Conservation (phyloP, 2,329 filamentous ascomycete genomes). For the Colletotrichum acutatum region DNA sequence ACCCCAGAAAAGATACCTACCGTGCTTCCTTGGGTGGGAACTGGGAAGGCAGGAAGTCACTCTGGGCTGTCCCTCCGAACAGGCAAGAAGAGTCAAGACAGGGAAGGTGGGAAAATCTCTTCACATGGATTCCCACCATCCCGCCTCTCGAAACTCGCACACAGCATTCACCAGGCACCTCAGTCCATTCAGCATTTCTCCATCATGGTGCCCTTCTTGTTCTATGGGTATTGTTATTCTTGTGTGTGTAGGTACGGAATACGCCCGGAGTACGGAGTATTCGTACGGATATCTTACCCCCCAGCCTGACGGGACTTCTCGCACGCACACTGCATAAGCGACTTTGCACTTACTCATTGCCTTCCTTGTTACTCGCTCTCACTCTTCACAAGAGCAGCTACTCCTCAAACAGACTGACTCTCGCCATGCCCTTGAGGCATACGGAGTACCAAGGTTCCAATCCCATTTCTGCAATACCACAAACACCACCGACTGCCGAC, state of each 20-base stretch:
- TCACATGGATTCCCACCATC: constrained; percentile 28
- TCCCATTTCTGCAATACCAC: not conserved
- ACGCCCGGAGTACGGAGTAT: no score
- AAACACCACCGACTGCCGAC: not conserved
- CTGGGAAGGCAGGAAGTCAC: not conserved
- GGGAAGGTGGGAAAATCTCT: constrained; percentile 33
- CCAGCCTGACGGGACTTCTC: not conserved
- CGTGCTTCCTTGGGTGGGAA: no score
- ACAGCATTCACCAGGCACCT: no score
- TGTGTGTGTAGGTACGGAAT: no score
- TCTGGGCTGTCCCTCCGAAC: not conserved
- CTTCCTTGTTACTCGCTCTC: not conserved
- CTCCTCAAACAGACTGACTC: not conserved
- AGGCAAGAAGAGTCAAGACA: not conserved
- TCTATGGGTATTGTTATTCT: no score
- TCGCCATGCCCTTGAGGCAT: not conserved
- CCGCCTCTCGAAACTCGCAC: not conserved
- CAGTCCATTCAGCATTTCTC: no score
- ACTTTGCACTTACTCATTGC: not conserved
- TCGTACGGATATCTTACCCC: not conserved
- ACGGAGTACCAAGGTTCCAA: not conserved
- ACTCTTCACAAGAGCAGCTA: no score
- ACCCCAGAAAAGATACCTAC: not conserved
- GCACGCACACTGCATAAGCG: not conserved
- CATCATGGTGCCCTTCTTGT: no score